These are phyloP conservation scores for Bombardia bombarda DNA, from an alignment of 495 filamentous ascomycete genomes.

Conservation along the genomic window DNA sequence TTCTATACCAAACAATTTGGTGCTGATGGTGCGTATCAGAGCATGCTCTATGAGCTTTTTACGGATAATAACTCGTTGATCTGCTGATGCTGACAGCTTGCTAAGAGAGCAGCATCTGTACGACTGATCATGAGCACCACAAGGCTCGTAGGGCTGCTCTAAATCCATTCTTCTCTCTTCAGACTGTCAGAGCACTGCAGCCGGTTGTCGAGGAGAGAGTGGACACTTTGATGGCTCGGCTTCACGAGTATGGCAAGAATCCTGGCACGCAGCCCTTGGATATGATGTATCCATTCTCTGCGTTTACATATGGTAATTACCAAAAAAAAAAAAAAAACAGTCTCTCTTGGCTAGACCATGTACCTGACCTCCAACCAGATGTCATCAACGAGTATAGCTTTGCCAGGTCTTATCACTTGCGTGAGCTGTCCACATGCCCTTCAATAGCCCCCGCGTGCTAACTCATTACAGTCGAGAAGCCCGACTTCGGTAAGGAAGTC, in stretches of 20 bases:
- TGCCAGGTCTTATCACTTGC: background rate
- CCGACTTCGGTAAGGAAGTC: constrained; percentile 3
- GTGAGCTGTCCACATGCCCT: background rate
- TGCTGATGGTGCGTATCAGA: constrained; percentile 4
- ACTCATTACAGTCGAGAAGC: background rate
- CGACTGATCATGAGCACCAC: constrained; percentile 13
- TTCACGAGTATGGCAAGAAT: background rate
- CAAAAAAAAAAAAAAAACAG: background rate
- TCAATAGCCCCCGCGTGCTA: background rate
- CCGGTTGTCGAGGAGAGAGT: constrained; percentile 7
- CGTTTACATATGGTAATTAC: constrained; percentile 6
- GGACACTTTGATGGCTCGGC: background rate
- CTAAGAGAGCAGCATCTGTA: background rate
- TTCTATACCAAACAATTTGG: constrained; percentile 2
- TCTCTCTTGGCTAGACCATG: background rate
- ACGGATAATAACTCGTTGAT: background rate
- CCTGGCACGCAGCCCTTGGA: background rate
- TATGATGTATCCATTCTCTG: constrained; percentile 10
- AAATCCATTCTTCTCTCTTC: constrained; percentile 14
- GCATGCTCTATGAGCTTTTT: background rate
- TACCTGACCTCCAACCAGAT: background rate
- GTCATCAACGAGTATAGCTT: constrained; percentile 10
- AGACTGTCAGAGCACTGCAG: constrained; percentile 8
- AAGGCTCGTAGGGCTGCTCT: constrained; percentile 9
- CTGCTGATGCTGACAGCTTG: background rate